phyloP scores from a whole-genome alignment of 1,139 yeast genomes.

The Pichia terricola region DNA sequence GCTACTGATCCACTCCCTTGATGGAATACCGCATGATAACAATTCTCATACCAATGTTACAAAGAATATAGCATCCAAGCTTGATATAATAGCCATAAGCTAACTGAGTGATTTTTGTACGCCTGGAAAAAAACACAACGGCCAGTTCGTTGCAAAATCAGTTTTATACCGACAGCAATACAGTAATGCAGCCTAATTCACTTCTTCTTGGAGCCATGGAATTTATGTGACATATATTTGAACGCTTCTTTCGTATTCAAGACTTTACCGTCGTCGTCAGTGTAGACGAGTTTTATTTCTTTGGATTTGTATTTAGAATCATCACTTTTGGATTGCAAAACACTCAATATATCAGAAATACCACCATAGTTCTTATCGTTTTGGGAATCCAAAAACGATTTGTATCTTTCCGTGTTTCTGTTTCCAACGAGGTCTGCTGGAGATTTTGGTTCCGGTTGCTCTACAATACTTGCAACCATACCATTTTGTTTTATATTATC shows the following conservation, averaged over 20 bases:
- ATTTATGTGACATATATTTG: conserved; percentile 74
- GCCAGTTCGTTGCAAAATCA: too few species aligned
- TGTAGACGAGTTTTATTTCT: conserved; percentile 53
- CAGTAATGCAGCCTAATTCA: too few species aligned
- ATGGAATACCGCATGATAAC: too few species aligned
- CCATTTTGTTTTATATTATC: conserved; percentile 6
- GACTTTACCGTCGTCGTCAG: conserved; percentile 61
- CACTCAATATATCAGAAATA: conserved; percentile 6
- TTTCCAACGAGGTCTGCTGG: background rate
- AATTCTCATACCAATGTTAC: too few species aligned
- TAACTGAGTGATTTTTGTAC: too few species aligned
- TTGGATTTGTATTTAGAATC: conserved; percentile 14
- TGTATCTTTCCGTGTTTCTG: conserved; percentile 14
- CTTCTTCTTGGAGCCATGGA: conserved; percentile 49
- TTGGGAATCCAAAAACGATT: conserved; percentile 22
- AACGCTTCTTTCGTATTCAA: conserved; percentile 71
- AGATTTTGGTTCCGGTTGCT: background rate
- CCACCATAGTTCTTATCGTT: conserved; percentile 17
- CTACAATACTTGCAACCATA: background rate
- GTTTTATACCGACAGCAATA: too few species aligned
- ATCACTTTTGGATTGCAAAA: conserved; percentile 14
- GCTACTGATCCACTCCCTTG: too few species aligned
- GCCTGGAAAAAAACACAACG: too few species aligned
- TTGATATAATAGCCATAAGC: too few species aligned
- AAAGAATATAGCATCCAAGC: too few species aligned